Percentiles rank a stretch among this genome's conserved stretches.
These are phyloP conservation scores for Leccinum solheimii DNA, from an alignment of 1,284 basidiomycete genomes.

Conservation along the genomic window DNA sequence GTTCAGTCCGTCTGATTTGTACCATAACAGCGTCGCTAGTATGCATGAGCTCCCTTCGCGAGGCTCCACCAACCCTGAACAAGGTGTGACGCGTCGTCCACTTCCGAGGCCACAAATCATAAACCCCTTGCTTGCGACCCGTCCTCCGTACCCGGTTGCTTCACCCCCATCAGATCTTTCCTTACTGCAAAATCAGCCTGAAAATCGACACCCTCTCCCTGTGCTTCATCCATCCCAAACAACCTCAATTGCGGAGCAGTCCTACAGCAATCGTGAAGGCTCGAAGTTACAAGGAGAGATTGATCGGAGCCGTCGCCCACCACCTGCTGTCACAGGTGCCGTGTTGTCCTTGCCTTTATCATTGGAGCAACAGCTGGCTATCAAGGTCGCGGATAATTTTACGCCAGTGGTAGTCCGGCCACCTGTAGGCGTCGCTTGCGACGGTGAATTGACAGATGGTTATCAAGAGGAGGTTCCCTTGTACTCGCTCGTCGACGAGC, in stretches of 20 bases:
- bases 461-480: slow-evolving; percentile 23
- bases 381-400: neutral
- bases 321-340: neutral
- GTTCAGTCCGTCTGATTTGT: slow-evolving; percentile 21
- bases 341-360: neutral
- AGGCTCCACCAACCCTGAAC: neutral
- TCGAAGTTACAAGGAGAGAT: neutral
- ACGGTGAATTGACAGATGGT: neutral
- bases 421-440: neutral
- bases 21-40: slow-evolving; percentile 17
- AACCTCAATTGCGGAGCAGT: neutral
- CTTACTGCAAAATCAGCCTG: neutral
- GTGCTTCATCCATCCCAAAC: neutral
- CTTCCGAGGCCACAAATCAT: neutral
- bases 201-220: neutral
- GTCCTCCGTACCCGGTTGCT: neutral
- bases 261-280: neutral
- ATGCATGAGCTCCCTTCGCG: slow-evolving; percentile 1
- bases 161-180: neutral
- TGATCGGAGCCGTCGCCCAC: neutral
- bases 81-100: neutral
- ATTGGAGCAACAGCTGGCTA: slow-evolving; percentile 2
- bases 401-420: neutral
- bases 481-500: slow-evolving; percentile 28
- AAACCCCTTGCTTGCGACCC: neutral